phyloP scores from a whole-genome alignment of 768 basidiomycete genomes.

The Crucibulum laeve region DNA sequence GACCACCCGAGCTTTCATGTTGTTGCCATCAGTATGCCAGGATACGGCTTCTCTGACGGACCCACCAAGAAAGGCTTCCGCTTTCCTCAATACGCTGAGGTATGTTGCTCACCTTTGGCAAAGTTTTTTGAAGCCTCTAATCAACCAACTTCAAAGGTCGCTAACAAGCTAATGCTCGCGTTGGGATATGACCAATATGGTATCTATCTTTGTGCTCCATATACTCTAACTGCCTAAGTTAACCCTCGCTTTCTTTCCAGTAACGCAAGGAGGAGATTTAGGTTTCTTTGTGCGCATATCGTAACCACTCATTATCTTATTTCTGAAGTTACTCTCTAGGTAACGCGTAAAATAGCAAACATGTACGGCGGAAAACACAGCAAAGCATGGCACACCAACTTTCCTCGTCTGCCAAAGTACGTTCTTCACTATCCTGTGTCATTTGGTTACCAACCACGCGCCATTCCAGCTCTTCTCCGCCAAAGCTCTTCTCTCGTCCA shows the following conservation, averaged over 20 bases:
- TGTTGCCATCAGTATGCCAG: slow-evolving; percentile 47
- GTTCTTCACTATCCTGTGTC: slow-evolving; percentile 6
- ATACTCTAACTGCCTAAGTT: background rate
- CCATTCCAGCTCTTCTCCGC: slow-evolving; percentile 5
- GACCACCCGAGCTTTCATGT: slow-evolving; percentile 51
- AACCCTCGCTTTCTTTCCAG: slow-evolving; percentile 11
- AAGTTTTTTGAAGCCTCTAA: background rate
- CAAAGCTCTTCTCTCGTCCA: slow-evolving; percentile 7
- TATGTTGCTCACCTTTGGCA: slow-evolving; percentile 27
- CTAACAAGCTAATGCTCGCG: slow-evolving; percentile 40
- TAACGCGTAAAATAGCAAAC: slow-evolving; percentile 19
- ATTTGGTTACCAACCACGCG: background rate
- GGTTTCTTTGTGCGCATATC: slow-evolving; percentile 25
- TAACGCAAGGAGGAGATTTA: slow-evolving; percentile 40
- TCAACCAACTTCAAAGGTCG: background rate
- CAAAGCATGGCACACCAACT: slow-evolving; percentile 46
- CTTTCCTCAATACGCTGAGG: slow-evolving; percentile 34
- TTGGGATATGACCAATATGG: slow-evolving; percentile 43
- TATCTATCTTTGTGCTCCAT: too few relatives aligned
- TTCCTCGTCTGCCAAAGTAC: slow-evolving; percentile 22
- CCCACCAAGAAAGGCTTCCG: slow-evolving; percentile 42
- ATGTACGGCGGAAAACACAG: slow-evolving; percentile 31
- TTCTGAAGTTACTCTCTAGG: background rate
- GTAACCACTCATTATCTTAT: background rate
- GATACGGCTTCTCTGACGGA: slow-evolving; percentile 50